phyloP scores from a whole-genome alignment of 257 asterid genomes.

The Ocimum tenuiflorum region DNA sequence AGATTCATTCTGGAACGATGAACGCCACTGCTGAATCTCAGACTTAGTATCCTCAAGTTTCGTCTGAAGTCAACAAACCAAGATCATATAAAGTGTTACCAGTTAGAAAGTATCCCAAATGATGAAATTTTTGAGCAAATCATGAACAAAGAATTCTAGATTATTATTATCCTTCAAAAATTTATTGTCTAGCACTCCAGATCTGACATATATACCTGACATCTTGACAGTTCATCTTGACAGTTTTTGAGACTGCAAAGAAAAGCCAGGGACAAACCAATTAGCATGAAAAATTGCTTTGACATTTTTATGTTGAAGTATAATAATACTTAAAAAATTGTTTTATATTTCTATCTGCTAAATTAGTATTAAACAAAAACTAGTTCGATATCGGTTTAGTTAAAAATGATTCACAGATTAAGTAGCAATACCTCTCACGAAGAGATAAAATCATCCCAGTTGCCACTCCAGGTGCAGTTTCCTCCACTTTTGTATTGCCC shows the following conservation, averaged over 20 bases:
- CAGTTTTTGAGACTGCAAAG: conserved; percentile 73
- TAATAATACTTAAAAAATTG: not conserved
- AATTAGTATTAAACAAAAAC: not conserved
- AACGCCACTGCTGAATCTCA: conserved; percentile 88
- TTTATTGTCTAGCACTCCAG: not conserved
- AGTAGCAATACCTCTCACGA: conserved; percentile 65
- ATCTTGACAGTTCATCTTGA: conserved; percentile 65
- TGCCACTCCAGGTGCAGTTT: conserved; percentile 83
- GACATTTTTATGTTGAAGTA: not conserved
- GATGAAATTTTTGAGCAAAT: conserved; percentile 1
- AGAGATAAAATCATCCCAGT: conserved; percentile 90
- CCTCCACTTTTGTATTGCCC: conserved; percentile 66
- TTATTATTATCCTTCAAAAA: not conserved
- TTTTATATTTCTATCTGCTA: not conserved
- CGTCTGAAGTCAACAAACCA: conserved; percentile 36
- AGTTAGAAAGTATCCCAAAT: not conserved
- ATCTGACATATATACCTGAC: conserved; percentile 48
- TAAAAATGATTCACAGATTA: not conserved
- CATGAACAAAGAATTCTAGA: not conserved
- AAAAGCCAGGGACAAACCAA: conserved; percentile 15
- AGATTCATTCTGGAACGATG: conserved; percentile 75
- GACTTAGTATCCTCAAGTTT: conserved; percentile 74
- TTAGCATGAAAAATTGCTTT: too few species aligned
- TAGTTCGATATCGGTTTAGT: not conserved
- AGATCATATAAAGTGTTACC: not conserved